Evolutionary conservation across 768 basidiomycete genomes (phyloP).

Genomic region (Amanita pallidorosea): DNA sequence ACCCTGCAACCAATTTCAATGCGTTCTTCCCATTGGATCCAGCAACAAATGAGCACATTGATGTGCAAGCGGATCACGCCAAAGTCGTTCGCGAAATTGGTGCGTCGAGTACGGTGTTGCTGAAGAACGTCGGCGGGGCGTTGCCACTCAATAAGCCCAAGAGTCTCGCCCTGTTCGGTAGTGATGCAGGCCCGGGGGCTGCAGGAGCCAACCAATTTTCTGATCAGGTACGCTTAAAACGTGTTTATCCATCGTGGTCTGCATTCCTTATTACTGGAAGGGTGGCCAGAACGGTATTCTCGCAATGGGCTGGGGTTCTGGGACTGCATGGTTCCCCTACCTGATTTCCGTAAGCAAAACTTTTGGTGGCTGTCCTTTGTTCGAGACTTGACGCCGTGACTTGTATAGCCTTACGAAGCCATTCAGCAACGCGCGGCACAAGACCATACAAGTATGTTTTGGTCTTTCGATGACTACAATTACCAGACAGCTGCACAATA

Average conservation of each 20-base stretch:
- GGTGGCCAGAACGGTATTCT: slow-evolving; percentile 60
- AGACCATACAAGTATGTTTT: slow-evolving; percentile 46
- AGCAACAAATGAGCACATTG: slow-evolving; percentile 45
- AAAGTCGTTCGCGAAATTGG: slow-evolving; percentile 63
- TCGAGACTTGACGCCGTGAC: neutral
- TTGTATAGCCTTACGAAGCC: slow-evolving; percentile 62
- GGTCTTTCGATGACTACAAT: slow-evolving; percentile 65
- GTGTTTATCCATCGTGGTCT: neutral
- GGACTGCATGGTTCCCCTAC: slow-evolving; percentile 71
- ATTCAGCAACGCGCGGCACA: slow-evolving; percentile 63
- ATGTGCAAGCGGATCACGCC: slow-evolving; percentile 63
- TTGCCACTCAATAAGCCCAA: slow-evolving; percentile 52
- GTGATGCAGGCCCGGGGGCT: slow-evolving; percentile 50
- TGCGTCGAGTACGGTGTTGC: slow-evolving; percentile 59
- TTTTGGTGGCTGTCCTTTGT: neutral
- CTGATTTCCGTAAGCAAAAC: slow-evolving; percentile 49
- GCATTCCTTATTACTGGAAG: slow-evolving; percentile 7
- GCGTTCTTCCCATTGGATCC: slow-evolving; percentile 43
- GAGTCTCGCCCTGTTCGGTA: slow-evolving; percentile 52
- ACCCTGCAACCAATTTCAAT: slow-evolving; percentile 64
- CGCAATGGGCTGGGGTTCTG: slow-evolving; percentile 91
- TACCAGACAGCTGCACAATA: slow-evolving; percentile 35
- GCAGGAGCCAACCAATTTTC: slow-evolving; percentile 62
- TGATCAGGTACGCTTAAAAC: slow-evolving; percentile 30
- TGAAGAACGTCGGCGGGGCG: slow-evolving; percentile 56